Evolutionary conservation across 2,329 filamentous ascomycete genomes (phyloP), one percentile per base, ranked within the genome.

Genomic region (Zymoseptoria pseudotritici): DNA sequence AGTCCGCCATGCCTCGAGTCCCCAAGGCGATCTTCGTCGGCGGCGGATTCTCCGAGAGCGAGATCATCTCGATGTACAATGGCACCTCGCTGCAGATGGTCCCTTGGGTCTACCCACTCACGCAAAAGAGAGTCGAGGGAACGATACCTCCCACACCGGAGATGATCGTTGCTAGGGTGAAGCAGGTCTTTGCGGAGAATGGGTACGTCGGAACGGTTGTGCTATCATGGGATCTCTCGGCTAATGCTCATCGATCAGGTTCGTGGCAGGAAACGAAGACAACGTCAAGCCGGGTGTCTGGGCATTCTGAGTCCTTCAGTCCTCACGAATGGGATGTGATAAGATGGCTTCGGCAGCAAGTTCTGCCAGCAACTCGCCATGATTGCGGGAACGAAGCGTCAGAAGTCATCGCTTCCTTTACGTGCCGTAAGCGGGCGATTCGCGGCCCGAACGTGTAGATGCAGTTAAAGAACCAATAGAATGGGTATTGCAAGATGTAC

Each of bases 11-110:
- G 22, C 52, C 60, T n/a, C 59, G 56, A 53, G 56, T 58, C 1
- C 67, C 67, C 9, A 61, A 57, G 29, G 67, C 64, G 10, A 63
- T 68, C 50, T 64, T 68, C 50, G 63, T 68, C 24, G 67, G 67
- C 11, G 66, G 61, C 20, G 67, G 66, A 10, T 69, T 69, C 53
- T 61, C 62, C 10, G 56, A 61, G 13, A 56, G 53, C 19, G 67
- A 69, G 54, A 17, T 69, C 24, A 59, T 65, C 13, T 56, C 61
- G 20, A 67, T 68, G 60, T 57, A 60, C 13, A 53, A 46, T 11
- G 49, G 55, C 2, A 57, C 54, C 26, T 58, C 56, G 17, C 52
- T 62, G 31, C 55, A 62, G 24, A 55, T 21, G 17, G 51, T 68
- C 5, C 63, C 66, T 19, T 68, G 65, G 65, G 29, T 68, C 50